Evolutionary conservation across 441 rosid species (phyloP).

Genomic region (Brassica balearica): DNA sequence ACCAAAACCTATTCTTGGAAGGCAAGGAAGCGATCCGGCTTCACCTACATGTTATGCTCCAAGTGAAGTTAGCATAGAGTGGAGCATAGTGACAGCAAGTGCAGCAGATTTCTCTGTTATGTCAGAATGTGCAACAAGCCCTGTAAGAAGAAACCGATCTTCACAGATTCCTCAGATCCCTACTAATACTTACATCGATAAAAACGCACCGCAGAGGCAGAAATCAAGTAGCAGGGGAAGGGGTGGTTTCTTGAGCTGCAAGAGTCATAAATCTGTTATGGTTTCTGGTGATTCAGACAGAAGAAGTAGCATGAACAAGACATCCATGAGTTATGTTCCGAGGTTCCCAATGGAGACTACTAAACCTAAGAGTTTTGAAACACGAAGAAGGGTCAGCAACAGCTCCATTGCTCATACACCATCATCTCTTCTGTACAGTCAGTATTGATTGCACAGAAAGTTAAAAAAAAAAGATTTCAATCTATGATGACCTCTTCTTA

Average conservation of each 20-base stretch:
- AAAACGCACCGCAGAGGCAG: slow-evolving; percentile 46
- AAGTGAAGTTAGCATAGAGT: slow-evolving; percentile 88
- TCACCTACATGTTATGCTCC: slow-evolving; percentile 77
- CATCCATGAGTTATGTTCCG: slow-evolving; percentile 25
- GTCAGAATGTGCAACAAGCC: slow-evolving; percentile 68
- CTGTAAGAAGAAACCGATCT: slow-evolving; percentile 43
- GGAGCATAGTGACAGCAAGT: slow-evolving; percentile 93
- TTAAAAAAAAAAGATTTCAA: not conserved
- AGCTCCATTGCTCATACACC: slow-evolving; percentile 35
- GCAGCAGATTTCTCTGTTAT: slow-evolving; percentile 75
- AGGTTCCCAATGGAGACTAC: slow-evolving; percentile 43
- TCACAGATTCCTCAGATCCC: slow-evolving; percentile 44
- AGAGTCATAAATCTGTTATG: slow-evolving; percentile 69
- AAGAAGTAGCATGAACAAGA: slow-evolving; percentile 34
- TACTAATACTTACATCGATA: slow-evolving; percentile 2
- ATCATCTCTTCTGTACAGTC: slow-evolving; percentile 35
- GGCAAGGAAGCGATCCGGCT: slow-evolving; percentile 57
- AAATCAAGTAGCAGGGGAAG: slow-evolving; percentile 43
- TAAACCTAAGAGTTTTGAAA: slow-evolving; percentile 36
- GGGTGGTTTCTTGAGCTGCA: slow-evolving; percentile 62
- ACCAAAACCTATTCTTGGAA: slow-evolving; percentile 54
- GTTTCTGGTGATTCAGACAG: slow-evolving; percentile 62
- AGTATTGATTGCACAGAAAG: slow-evolving; percentile 11
- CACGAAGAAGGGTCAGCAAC: slow-evolving; percentile 41
- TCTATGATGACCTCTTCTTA: not conserved